Base-by-base conservation (phyloP, 2,329 filamentous ascomycete species). In the Aspergillus neoniger region DNA sequence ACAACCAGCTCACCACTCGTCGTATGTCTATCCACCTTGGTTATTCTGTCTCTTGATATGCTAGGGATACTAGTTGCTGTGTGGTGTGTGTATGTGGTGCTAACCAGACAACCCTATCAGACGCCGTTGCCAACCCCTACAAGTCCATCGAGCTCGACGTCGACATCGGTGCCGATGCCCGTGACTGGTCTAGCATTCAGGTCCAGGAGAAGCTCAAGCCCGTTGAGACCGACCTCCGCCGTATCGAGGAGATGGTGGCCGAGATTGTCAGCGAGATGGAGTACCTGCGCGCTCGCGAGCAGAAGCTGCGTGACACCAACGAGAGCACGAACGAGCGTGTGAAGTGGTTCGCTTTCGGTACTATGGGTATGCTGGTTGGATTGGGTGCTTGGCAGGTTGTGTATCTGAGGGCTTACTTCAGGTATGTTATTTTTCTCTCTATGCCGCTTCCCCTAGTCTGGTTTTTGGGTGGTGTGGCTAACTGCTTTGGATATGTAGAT, bases 271-370 rank as follows among this genome's bases (percentile, higher is more conserved):
- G 79, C 65, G 94, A 98, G 84, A 96, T 99, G 94, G 94, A 98
- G 67, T 99, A 98, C 81, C 86, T 99, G 70, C 87, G 95, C 67
- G 72, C 79, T 41, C 87, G 95, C 70, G 95, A 99, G 84, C 92
- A 96, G 86, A 96, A 92, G 83, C 85, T 99, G 70, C 86, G 95
- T 76, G 94, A 99, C 81, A 99, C 95, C 69, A 99, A 99, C 79
- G 95, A 99, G 88, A 98, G 94, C 84, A 99, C 95, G 67, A 99
- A 99, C 81, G 95, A 91, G 80, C 87, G 95, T 61, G 95, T 99
- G 73, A 99, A 98, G 84, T 98, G 92, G 92, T 99, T 99, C 79
- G 94, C 94, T 52, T 88, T 97, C 76, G 87, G 88, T 67, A 98
- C 94, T 28, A 98, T 96, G 81, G 90, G 92, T 64, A 89, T 97